Evolutionary conservation across 129 eudicot species (phyloP).

Genomic region (Erigeron canadensis): DNA sequence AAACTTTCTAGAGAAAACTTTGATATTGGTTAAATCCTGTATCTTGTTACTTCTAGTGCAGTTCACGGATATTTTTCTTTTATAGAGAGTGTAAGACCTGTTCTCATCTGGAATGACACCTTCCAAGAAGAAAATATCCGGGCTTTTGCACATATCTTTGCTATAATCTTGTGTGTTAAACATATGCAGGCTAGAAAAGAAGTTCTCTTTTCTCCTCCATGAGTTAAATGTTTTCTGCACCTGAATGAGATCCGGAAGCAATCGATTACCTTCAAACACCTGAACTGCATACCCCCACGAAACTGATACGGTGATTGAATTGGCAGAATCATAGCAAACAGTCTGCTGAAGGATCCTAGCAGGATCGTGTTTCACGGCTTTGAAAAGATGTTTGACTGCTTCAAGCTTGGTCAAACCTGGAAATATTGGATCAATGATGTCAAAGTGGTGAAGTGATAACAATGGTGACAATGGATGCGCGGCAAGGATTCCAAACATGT

Average conservation of each 20-base stretch:
- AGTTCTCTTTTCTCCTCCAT: slow-evolving; percentile 55
- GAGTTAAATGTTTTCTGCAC: slow-evolving; percentile 58
- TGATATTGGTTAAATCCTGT: slow-evolving; percentile 34
- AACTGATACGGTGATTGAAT: slow-evolving; percentile 54
- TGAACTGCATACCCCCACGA: slow-evolving; percentile 87
- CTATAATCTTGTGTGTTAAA: slow-evolving; percentile 55
- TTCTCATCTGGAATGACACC: slow-evolving; percentile 31
- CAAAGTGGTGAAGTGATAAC: slow-evolving; percentile 79
- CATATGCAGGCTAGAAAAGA: slow-evolving; percentile 51
- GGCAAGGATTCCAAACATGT: slow-evolving; percentile 70
- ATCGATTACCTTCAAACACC: slow-evolving; percentile 64
- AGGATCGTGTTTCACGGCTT: slow-evolving; percentile 60
- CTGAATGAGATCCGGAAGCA: slow-evolving; percentile 60
- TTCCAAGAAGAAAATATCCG: slow-evolving; percentile 60
- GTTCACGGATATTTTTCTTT: slow-evolving; percentile 26
- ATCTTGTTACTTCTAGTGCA: slow-evolving; percentile 44
- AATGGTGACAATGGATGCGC: slow-evolving; percentile 77
- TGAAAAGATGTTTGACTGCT: slow-evolving; percentile 58
- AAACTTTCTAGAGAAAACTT: slow-evolving; percentile 46
- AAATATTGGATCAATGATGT: slow-evolving; percentile 71
- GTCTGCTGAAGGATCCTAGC: slow-evolving; percentile 67
- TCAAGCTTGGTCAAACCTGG: slow-evolving; percentile 55
- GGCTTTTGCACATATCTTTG: slow-evolving; percentile 46
- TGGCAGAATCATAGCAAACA: slow-evolving; percentile 65
- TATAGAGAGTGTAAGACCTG: slow-evolving; percentile 43